These are phyloP conservation scores for Aspergillus candidus DNA, from an alignment of 2,329 filamentous ascomycete species.

Conservation along the genomic window DNA sequence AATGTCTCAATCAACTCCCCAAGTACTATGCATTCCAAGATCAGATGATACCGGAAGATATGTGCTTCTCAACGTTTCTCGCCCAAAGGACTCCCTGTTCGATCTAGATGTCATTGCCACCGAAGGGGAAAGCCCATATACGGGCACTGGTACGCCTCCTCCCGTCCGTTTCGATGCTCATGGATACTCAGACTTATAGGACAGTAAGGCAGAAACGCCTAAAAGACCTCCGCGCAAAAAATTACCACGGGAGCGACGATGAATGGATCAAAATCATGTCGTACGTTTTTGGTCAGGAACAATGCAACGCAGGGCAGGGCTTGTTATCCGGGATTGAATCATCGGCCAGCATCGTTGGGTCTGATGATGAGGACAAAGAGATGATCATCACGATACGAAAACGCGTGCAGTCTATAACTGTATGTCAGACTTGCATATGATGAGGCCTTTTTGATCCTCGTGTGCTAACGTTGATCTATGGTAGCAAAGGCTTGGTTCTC, in stretches of 20 bases:
- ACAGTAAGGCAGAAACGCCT: conserved; percentile 35
- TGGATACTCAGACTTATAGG: conserved; percentile 9
- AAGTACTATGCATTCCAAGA: conserved; percentile 46
- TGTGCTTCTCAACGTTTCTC: conserved; percentile 48
- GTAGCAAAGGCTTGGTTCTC: conserved; percentile 50
- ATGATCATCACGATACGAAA: conserved; percentile 39
- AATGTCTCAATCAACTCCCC: conserved; percentile 16
- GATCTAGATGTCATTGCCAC: conserved; percentile 54
- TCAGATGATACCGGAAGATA: conserved; percentile 36
- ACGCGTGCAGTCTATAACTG: conserved; percentile 45
- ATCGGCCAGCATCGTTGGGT: conserved; percentile 22
- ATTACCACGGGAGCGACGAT: conserved; percentile 38
- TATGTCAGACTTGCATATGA: conserved; percentile 20
- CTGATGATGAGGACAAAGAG: conserved; percentile 26
- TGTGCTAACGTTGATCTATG: conserved; percentile 11
- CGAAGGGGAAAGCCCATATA: conserved; percentile 52
- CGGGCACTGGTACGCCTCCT: conserved; percentile 36
- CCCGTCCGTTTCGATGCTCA: background rate
- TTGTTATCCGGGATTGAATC: conserved; percentile 26
- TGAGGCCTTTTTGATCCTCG: background rate
- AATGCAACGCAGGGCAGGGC: conserved; percentile 11
- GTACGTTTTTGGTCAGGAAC: conserved; percentile 28
- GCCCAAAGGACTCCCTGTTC: conserved; percentile 32
- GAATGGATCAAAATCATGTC: conserved; percentile 37
- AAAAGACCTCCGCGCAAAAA: conserved; percentile 36